Base-by-base conservation (phyloP, 345 rosid species). In the Citrus inodora region DNA sequence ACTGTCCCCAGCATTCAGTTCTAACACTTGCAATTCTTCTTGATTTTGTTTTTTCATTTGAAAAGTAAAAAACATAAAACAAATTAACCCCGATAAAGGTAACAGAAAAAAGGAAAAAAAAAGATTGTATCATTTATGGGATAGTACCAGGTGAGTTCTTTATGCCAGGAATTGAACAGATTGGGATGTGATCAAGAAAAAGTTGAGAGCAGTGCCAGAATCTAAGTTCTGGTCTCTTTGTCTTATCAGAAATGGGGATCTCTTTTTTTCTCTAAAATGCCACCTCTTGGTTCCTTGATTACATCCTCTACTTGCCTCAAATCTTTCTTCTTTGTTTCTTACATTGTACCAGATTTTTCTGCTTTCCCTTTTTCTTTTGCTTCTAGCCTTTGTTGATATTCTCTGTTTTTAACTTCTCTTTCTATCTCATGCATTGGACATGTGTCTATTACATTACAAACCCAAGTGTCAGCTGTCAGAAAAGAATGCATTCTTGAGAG, bases 111-210 rank as follows among this genome's bases (percentile, higher is more conserved):
- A 4, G 19, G 9, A 6, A 10, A 21, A 25, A 32, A 53, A 27
- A 65, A 59, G 55, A 68, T 22, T 68, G 28, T 10, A 37, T 37
- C 40, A 38, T 38, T 38, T 3, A 19, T 13, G 9, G 8, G 2
- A 48, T 1, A 6, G 5, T 72, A 86, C 89, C 89, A 25, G 86
- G 78, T 30, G 82, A 84, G 78, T 82, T 80, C 32, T 68, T 76
- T 16, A 88, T 82, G 77, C 87, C 88, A 53, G 85, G 87, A 42
- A 87, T 81, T 58, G 86, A 77, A 70, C 19, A 77, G 67, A 87
- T 73, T 62, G 89, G 89, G 77, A 87, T 83, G 71, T 70, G 86
- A 73, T 88, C 83, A 61, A 85, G 88, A 78, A 82, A 83, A 42
- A 14, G 40, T 40, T 87, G 88, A 86, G 87, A 11, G 87, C 87